These are phyloP conservation scores for Lobulomyces angularis DNA, from an alignment of 192 early-diverging fungal genomes.

Conservation along the genomic window DNA sequence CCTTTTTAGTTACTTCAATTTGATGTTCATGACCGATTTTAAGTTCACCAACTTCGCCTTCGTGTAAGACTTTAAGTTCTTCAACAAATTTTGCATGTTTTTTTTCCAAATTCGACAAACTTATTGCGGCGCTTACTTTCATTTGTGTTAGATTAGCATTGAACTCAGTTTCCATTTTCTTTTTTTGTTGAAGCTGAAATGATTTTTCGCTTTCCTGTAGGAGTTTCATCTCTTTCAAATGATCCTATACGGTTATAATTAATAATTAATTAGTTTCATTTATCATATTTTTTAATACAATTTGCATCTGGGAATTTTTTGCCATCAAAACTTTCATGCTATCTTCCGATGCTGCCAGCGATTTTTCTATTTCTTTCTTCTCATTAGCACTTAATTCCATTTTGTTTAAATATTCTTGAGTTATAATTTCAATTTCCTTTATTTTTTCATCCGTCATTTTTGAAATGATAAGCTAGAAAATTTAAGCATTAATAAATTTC, in stretches of 20 bases:
- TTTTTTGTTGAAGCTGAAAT: neutral
- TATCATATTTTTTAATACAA: slow-evolving; percentile 1
- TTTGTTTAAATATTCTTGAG: slow-evolving; percentile 1
- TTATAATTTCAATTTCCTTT: slow-evolving; percentile 13
- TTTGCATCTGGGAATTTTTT: slow-evolving; percentile 9
- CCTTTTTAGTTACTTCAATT: too few relatives aligned
- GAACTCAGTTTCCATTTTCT: slow-evolving; percentile 20
- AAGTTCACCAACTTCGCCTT: slow-evolving; percentile 26
- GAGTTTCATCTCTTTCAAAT: slow-evolving; percentile 8
- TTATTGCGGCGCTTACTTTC: slow-evolving; percentile 23
- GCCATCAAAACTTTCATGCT: slow-evolving; percentile 14
- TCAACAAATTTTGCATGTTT: slow-evolving; percentile 9
- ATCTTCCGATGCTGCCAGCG: slow-evolving; percentile 7
- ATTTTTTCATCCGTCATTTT: slow-evolving; percentile 11
- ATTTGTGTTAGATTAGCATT: slow-evolving; percentile 29
- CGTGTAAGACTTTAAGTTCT: slow-evolving; percentile 20
- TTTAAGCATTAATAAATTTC: too few relatives aligned
- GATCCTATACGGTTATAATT: slow-evolving; percentile 5
- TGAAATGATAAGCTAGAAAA: too few relatives aligned
- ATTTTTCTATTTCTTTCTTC: slow-evolving; percentile 13
- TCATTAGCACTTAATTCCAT: slow-evolving; percentile 5
- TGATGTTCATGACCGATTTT: too few relatives aligned
- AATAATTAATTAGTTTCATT: slow-evolving; percentile 5
- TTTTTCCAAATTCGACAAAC: slow-evolving; percentile 24
- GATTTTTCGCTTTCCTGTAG: slow-evolving; percentile 1